Evolutionary conservation across 441 rosid species (phyloP), one percentile per base, ranked within the genome.

Genomic region (Eruca vesicaria): DNA sequence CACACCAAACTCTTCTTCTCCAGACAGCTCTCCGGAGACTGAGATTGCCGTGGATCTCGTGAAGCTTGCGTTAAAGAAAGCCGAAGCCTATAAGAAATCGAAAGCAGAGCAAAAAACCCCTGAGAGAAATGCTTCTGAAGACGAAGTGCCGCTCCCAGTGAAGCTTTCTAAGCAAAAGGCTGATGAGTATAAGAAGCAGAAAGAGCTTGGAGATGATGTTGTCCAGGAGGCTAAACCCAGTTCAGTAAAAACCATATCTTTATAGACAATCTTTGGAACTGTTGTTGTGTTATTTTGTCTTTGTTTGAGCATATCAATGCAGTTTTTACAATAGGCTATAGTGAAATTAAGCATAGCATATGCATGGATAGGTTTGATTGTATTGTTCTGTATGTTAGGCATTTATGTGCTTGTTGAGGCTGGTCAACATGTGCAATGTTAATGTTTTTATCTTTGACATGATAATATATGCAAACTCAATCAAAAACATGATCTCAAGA

Each of bases 61-160:
- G 2, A 89, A 86, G 75, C 87, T 89, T 11, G 90, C 97, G 1
- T 84, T 86, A 53, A 87, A 87, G 80, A 91, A 81, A 78, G 93
- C 90, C 3, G 81, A 80, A 82, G 85, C 88, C 2, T 90, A 87
- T 55, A 86, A 76, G 83, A 85, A 85, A 74, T 57, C 50, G 4
- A 79, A 72, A 53, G 7, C 48, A 1, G 77, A 71, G 71, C 67
- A 33, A 56, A 60, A n/a, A 23, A n/a, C n/a, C n/a, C n/a, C n/a
- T n/a, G n/a, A n/a, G n/a, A n/a, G n/a, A 63, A 48, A 19, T 35
- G 38, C 33, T 1, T 31, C 23, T 6, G 81, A 69, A 1, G 79
- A 74, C n/a, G 64, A 56, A 71, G 69, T 82, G 48, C 79, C 84
- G 14, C 81, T 55, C 66, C 11, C 82, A 2, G 82, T 80, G 52